Conservation (phyloP, 805 yeast genomes). For the Hanseniaspora clermontiae region DNA sequence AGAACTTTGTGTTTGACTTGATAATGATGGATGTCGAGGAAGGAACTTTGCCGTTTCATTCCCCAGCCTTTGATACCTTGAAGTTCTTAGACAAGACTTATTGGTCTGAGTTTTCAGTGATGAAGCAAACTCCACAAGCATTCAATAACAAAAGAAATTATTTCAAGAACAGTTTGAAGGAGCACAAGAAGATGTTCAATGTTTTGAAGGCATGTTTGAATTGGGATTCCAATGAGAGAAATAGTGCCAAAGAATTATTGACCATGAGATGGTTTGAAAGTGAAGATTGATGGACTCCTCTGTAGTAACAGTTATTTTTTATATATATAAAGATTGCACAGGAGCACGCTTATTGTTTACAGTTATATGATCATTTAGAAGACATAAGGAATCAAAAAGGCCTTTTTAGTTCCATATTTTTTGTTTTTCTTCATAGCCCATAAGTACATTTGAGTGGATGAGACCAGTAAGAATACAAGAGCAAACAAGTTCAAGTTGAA, state of each 20-base stretch:
- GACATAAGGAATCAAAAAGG: constrained; percentile 67
- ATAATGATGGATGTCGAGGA: constrained; percentile 26
- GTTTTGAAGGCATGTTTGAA: constrained; percentile 45
- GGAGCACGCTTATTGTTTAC: too few species aligned
- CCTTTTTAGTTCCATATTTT: constrained; percentile 66
- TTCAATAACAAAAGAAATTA: constrained; percentile 23
- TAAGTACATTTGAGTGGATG: constrained; percentile 69
- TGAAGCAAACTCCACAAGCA: constrained; percentile 15
- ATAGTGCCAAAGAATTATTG: constrained; percentile 46
- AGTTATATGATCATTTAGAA: constrained; percentile 28
- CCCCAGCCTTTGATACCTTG: constrained; percentile 57
- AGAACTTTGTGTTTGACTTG: constrained; percentile 34
- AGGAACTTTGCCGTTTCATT: constrained; percentile 54
- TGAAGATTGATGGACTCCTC: constrained; percentile 2
- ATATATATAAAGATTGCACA: not conserved
- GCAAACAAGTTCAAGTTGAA: constrained; percentile 64
- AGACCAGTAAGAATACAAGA: constrained; percentile 54
- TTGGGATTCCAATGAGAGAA: constrained; percentile 45
- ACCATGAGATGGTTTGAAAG: constrained; percentile 48
- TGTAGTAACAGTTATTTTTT: not conserved
- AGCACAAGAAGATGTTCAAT: constrained; percentile 36
- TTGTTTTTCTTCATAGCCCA: constrained; percentile 88
- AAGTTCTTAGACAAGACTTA: constrained; percentile 29
- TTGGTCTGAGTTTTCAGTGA: constrained; percentile 4
- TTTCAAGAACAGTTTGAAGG: constrained; percentile 27